Percentiles rank a stretch among this genome's conserved stretches.
Evolutionary conservation across 2,329 filamentous ascomycete species (phyloP).

Genomic region (Aspergillus terreus): DNA sequence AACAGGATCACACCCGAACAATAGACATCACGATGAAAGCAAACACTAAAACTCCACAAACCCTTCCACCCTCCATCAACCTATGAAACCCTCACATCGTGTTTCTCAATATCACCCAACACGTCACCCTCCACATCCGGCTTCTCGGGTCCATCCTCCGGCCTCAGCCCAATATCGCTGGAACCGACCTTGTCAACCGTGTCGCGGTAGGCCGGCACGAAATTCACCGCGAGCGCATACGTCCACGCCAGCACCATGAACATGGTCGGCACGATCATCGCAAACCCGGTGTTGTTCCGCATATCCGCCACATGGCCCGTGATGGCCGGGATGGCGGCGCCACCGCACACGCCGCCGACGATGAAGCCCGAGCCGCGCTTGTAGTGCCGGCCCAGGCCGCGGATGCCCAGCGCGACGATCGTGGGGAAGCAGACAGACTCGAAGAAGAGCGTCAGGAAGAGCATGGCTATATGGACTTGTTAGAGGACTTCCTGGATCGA

Average conservation of each 20-base stretch:
- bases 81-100: background rate
- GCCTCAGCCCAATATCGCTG: slow-evolving; percentile 43
- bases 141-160: slow-evolving; percentile 23
- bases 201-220: slow-evolving; percentile 59
- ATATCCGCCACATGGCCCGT: slow-evolving; percentile 65
- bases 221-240: slow-evolving; percentile 63
- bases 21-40: no score
- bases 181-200: slow-evolving; percentile 57
- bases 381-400: slow-evolving; percentile 70
- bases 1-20: no score
- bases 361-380: slow-evolving; percentile 74
- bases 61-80: background rate
- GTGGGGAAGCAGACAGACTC: slow-evolving; percentile 81
- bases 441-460: slow-evolving; percentile 71
- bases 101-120: slow-evolving; percentile 7
- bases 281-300: slow-evolving; percentile 56
- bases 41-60: background rate
- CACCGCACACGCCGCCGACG: slow-evolving; percentile 67
- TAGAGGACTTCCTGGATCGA: background rate
- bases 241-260: slow-evolving; percentile 57
- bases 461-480: slow-evolving; percentile 40
- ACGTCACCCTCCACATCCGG: slow-evolving; percentile 13
- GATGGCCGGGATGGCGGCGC: slow-evolving; percentile 69
- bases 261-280: slow-evolving; percentile 64
- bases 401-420: slow-evolving; percentile 73